Percentiles rank a stretch among this genome's conserved stretches.
phyloP scores from a whole-genome alignment of 106 monocot genomes.

The Alisma plantagoaquatica region DNA sequence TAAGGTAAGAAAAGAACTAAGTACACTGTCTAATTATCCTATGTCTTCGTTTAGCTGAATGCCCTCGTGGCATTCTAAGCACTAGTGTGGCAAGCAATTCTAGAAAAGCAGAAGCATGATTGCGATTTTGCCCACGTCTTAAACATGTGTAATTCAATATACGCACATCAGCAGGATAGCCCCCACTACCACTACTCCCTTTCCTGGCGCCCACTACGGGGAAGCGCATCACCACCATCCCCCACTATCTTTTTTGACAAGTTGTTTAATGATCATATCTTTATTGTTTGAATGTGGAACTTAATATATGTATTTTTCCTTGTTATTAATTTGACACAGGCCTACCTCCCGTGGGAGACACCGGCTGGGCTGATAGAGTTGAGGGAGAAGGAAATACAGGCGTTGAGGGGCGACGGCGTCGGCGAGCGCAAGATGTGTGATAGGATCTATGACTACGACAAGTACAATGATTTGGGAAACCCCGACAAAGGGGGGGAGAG shows the following conservation, averaged over 20 bases:
- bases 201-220: too few species aligned
- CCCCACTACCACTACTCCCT: too few species aligned
- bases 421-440: slow-evolving; percentile 49
- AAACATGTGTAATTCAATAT: too few species aligned
- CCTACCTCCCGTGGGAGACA: slow-evolving; percentile 69
- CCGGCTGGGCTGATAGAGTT: slow-evolving; percentile 54
- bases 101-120: too few species aligned
- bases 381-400: slow-evolving; percentile 58
- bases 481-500: slow-evolving; percentile 48
- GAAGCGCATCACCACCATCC: too few species aligned
- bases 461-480: slow-evolving; percentile 80
- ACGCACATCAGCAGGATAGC: too few species aligned
- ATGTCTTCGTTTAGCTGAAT: too few species aligned
- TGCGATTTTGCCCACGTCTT: too few species aligned
- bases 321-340: slow-evolving; percentile 30
- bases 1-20: slow-evolving; percentile 44
- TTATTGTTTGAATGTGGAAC: background rate
- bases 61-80: too few species aligned
- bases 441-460: slow-evolving; percentile 64
- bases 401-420: slow-evolving; percentile 47
- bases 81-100: too few species aligned
- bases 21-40: too few species aligned
- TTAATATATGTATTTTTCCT: background rate
- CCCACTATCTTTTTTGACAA: too few species aligned
- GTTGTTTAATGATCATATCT: background rate